Conservation (phyloP, 1,284 basidiomycete species). For the Inonotus obliquus region DNA sequence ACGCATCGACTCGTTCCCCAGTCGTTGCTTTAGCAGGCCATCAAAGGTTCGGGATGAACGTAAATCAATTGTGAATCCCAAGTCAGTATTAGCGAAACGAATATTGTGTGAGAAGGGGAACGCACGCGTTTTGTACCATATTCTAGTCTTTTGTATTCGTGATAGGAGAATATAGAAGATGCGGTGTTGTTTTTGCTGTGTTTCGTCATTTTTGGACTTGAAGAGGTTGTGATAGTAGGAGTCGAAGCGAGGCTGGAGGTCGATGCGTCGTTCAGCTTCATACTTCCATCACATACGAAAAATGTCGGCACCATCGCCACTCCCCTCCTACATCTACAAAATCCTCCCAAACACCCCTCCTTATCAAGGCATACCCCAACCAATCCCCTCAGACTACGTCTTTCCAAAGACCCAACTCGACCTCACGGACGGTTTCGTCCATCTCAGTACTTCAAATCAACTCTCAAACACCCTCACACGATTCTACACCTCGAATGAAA, state of each 20-base stretch:
- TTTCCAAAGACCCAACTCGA: conserved; percentile 21
- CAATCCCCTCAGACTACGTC: conserved; percentile 13
- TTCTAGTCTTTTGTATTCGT: conserved; percentile 77
- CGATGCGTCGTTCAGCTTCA: neutral
- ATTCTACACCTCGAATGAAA: conserved; percentile 18
- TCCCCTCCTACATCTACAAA: conserved; percentile 19
- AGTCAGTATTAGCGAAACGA: too few relatives aligned
- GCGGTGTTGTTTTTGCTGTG: conserved; percentile 88
- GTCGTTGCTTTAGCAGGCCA: conserved; percentile 53
- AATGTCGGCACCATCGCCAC: conserved; percentile 12
- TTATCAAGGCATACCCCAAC: conserved; percentile 17
- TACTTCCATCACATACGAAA: neutral
- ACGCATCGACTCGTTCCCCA: conserved; percentile 89
- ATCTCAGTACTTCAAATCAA: conserved; percentile 22
- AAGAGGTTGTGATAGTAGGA: too few relatives aligned
- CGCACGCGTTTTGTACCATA: conserved; percentile 75
- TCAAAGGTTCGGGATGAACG: too few relatives aligned
- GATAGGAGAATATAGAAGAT: conserved; percentile 81
- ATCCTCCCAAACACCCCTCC: conserved; percentile 17
- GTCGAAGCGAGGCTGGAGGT: neutral
- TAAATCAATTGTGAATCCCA: too few relatives aligned
- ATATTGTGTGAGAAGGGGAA: conserved; percentile 6
- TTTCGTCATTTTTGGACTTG: conserved; percentile 79
- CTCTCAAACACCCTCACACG: conserved; percentile 21
- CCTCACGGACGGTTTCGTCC: conserved; percentile 24